phyloP scores from a whole-genome alignment of 192 early-diverging fungal species.

The Phycomyces blakesleeanus region DNA sequence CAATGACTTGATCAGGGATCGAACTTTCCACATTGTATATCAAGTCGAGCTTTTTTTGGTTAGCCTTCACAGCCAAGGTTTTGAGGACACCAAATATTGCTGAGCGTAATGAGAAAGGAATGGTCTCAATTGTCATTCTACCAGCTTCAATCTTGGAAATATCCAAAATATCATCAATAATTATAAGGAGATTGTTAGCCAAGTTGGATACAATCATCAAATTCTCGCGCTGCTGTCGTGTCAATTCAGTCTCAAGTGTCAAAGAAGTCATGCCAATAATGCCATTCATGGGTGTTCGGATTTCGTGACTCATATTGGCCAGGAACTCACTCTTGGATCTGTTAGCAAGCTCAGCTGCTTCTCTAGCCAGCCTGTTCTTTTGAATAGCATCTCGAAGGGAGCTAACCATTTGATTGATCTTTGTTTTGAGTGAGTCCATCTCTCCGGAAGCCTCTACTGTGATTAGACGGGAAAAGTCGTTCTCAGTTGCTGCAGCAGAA shows the following conservation, averaged over 20 bases:
- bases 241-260: constrained; percentile 73
- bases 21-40: constrained; percentile 64
- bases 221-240: constrained; percentile 77
- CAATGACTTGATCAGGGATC: constrained; percentile 68
- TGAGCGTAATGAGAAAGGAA: constrained; percentile 61
- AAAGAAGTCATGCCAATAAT: constrained; percentile 74
- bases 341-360: constrained; percentile 78
- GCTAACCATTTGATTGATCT: constrained; percentile 85
- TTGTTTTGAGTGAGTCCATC: constrained; percentile 78
- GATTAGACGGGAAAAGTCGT: constrained; percentile 70
- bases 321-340: constrained; percentile 72
- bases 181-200: constrained; percentile 66
- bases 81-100: constrained; percentile 66
- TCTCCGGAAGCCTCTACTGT: constrained; percentile 78
- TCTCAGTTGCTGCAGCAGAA: constrained; percentile 64
- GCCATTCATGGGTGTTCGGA: constrained; percentile 82
- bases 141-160: constrained; percentile 84
- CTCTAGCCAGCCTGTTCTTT: constrained; percentile 75
- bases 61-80: constrained; percentile 67
- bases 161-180: constrained; percentile 85
- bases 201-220: constrained; percentile 72
- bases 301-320: constrained; percentile 65
- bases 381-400: constrained; percentile 71
- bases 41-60: constrained; percentile 69
- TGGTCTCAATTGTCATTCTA: constrained; percentile 73